These are phyloP conservation scores for Fusarium sp. DNA, from an alignment of 2,329 filamentous ascomycete species.

Conservation along the genomic window DNA sequence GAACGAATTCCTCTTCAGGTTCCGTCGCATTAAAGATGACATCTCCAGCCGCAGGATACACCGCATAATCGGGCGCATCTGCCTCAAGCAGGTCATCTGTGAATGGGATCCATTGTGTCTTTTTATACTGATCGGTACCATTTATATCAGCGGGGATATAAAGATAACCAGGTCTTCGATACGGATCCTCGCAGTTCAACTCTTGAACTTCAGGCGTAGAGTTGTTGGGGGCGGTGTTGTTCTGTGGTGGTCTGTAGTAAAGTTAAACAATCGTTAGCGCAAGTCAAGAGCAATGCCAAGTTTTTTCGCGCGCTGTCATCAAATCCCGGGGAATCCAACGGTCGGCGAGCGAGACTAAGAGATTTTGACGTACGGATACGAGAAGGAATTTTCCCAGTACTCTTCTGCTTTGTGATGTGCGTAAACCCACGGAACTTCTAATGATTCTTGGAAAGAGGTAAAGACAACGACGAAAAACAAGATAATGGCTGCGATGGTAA, in stretches of 20 bases:
- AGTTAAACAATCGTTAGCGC: constrained; percentile 15
- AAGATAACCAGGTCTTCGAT: constrained; percentile 61
- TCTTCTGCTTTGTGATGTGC: constrained; percentile 22
- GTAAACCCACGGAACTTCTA: constrained; percentile 20
- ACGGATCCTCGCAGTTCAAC: constrained; percentile 30
- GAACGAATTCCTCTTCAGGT: constrained; percentile 21
- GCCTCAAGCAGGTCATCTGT: constrained; percentile 67
- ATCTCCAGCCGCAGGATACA: constrained; percentile 47
- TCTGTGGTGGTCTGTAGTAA: background rate
- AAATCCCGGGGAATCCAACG: background rate
- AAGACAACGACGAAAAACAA: constrained; percentile 29
- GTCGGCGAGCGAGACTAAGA: background rate
- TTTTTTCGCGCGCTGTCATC: background rate
- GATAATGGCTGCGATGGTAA: constrained; percentile 19
- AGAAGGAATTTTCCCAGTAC: constrained; percentile 15
- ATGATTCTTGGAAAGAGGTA: constrained; percentile 23
- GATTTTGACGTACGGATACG: constrained; percentile 14
- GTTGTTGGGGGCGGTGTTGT: background rate
- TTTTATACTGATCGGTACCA: constrained; percentile 69
- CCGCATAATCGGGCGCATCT: constrained; percentile 55
- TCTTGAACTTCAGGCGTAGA: background rate
- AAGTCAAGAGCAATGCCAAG: constrained; percentile 18
- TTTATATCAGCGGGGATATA: constrained; percentile 57
- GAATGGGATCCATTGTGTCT: constrained; percentile 47
- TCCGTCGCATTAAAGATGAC: constrained; percentile 75